Conservation (phyloP, 2,329 filamentous ascomycete genomes). For the Exophiala bonariae region DNA sequence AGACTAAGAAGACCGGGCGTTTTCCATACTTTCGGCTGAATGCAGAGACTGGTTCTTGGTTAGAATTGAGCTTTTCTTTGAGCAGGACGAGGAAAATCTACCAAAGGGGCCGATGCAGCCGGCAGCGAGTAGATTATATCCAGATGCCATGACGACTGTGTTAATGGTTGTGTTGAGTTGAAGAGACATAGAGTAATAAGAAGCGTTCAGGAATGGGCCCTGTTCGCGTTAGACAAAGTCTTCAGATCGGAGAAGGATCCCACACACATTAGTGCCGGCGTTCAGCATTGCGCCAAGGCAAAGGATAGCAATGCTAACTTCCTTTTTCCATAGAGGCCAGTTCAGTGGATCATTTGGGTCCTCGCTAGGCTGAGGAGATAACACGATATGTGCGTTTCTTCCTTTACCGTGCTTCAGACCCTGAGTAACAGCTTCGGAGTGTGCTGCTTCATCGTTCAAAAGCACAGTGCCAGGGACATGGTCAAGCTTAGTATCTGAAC, state of each 20-base stretch:
- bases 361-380: slow-evolving; percentile 31
- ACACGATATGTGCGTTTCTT: slow-evolving; percentile 19
- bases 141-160: slow-evolving; percentile 23
- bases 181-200: slow-evolving; percentile 22
- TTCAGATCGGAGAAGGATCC: background rate
- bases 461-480: slow-evolving; percentile 24
- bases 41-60: slow-evolving; percentile 27
- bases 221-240: slow-evolving; percentile 3
- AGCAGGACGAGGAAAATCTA: background rate
- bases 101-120: slow-evolving; percentile 25
- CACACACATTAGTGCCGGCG: slow-evolving; percentile 25
- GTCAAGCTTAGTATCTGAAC: slow-evolving; percentile 22
- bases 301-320: slow-evolving; percentile 30
- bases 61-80: background rate
- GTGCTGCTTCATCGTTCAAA: slow-evolving; percentile 22
- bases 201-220: slow-evolving; percentile 25
- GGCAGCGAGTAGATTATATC: slow-evolving; percentile 27
- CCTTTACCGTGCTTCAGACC: slow-evolving; percentile 26
- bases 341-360: slow-evolving; percentile 34
- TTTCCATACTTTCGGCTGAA: slow-evolving; percentile 48
- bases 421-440: slow-evolving; percentile 18
- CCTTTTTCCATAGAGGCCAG: slow-evolving; percentile 31
- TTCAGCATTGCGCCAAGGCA: slow-evolving; percentile 32
- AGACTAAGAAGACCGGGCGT: slow-evolving; percentile 29
- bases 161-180: slow-evolving; percentile 20